Percentiles rank a stretch among this genome's conserved stretches.
Conservation (phyloP, 2,329 filamentous ascomycete species). For the Talaromyces albobiverticillius region DNA sequence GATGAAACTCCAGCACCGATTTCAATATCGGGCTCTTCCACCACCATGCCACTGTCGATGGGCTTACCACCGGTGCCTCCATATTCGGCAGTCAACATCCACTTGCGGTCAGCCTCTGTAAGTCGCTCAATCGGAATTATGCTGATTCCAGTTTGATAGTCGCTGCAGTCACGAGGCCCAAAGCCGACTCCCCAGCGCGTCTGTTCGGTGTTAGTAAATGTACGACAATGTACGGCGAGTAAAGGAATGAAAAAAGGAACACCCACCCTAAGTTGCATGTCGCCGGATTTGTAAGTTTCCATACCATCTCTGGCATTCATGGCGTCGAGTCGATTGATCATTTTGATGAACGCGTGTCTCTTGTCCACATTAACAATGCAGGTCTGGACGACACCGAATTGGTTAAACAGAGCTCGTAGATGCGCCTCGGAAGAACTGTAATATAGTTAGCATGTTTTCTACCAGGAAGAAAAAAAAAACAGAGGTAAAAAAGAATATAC, state of each 20-base stretch:
- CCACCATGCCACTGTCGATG: constrained; percentile 78
- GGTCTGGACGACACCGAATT: constrained; percentile 86
- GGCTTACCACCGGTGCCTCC: constrained; percentile 83
- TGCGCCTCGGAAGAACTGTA: constrained; percentile 72
- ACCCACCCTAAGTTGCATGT: constrained; percentile 69
- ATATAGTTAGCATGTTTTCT: constrained; percentile 19
- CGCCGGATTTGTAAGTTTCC: constrained; percentile 71
- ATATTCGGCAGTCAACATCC: constrained; percentile 91
- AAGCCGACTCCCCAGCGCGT: constrained; percentile 98
- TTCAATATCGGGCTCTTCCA: constrained; percentile 98
- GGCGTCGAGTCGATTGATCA: constrained; percentile 86
- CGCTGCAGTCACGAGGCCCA: constrained; percentile 92
- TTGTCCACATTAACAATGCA: constrained; percentile 99
- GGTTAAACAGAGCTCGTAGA: constrained; percentile 73
- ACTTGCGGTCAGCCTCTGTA: constrained; percentile 94
- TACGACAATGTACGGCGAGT: neutral
- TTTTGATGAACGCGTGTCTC: constrained; percentile 97
- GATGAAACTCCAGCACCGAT: constrained; percentile 96
- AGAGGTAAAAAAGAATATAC: constrained; percentile 33
- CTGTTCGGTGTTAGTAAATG: constrained; percentile 45
- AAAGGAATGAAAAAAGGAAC: neutral
- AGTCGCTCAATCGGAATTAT: constrained; percentile 88
- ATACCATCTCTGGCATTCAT: constrained; percentile 81
- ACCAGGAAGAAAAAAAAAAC: neutral
- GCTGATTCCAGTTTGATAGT: constrained; percentile 89